Conservation (phyloP, 768 basidiomycete genomes). For the Pulveroboletus sp. region DNA sequence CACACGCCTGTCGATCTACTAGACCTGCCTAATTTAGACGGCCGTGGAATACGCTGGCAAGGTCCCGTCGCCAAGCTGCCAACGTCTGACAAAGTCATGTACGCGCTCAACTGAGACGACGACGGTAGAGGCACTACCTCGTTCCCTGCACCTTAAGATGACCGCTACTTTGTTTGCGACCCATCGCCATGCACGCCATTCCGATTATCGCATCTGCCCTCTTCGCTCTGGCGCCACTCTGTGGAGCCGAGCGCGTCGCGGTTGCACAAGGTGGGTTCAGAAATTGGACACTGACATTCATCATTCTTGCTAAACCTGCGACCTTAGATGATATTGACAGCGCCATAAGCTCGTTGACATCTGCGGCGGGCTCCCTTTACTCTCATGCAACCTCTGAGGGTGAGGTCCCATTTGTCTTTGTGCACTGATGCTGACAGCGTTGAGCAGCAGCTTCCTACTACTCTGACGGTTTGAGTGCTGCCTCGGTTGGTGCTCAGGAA, state of each 20-base stretch:
- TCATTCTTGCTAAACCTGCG: slow-evolving; percentile 4
- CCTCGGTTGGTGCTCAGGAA: slow-evolving; percentile 11
- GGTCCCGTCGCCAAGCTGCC: no score
- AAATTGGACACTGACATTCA: neutral
- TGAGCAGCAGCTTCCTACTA: slow-evolving; percentile 17
- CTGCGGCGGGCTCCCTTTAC: slow-evolving; percentile 34
- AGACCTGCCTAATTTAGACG: slow-evolving; percentile 25
- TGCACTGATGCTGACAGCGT: neutral
- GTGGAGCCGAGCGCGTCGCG: slow-evolving; percentile 34
- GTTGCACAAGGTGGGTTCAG: slow-evolving; percentile 46
- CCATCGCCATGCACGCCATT: slow-evolving; percentile 26
- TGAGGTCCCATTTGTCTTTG: neutral
- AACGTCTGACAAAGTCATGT: no score
- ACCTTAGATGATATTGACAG: slow-evolving; percentile 32
- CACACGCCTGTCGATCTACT: slow-evolving; percentile 17
- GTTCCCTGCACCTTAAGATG: neutral
- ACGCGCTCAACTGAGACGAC: neutral
- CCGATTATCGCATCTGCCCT: slow-evolving; percentile 35
- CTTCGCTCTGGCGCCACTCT: slow-evolving; percentile 32
- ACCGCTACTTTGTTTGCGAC: no score
- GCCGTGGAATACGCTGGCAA: no score
- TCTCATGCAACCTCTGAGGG: slow-evolving; percentile 26
- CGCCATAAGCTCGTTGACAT: slow-evolving; percentile 38
- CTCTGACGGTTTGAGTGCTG: slow-evolving; percentile 13
- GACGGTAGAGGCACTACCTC: neutral